phyloP scores from a whole-genome alignment of 2,329 filamentous ascomycete genomes.

The Endocalyx cinctus region DNA sequence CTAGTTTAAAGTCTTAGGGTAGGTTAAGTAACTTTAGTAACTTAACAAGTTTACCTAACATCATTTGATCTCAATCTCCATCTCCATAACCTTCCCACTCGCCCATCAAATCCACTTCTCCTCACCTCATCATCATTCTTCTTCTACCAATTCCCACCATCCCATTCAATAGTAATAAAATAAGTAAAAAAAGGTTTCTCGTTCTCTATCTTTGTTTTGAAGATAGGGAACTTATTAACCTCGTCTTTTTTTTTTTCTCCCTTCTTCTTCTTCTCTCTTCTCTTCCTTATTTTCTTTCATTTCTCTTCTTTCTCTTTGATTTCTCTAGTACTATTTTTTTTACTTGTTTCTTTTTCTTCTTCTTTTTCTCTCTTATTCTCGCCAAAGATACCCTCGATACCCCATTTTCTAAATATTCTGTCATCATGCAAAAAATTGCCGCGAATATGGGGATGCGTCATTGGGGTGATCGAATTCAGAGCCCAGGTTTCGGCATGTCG shows the following conservation, averaged over 20 bases:
- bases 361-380: conserved; percentile 9
- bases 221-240: too few species aligned
- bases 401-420: too few species aligned
- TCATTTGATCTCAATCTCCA: too few species aligned
- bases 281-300: conserved; percentile 14
- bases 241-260: conserved; percentile 16
- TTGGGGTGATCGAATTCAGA: conserved; percentile 64
- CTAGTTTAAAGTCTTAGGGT: too few species aligned
- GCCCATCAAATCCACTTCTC: too few species aligned
- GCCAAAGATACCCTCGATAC: conserved; percentile 18
- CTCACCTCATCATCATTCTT: too few species aligned
- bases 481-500: conserved; percentile 61
- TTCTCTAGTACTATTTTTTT: conserved; percentile 10
- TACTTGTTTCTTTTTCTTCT: conserved; percentile 14
- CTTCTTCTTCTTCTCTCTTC: conserved; percentile 17
- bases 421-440: conserved; percentile 66
- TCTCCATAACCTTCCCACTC: too few species aligned
- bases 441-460: conserved; percentile 68
- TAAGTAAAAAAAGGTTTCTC: too few species aligned
- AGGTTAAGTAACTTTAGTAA: too few species aligned
- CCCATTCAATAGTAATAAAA: too few species aligned
- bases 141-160: too few species aligned
- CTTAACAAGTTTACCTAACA: too few species aligned
- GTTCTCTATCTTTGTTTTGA: conserved; percentile 22
- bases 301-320: conserved; percentile 10